Evolutionary conservation across 495 filamentous ascomycete genomes (phyloP), one percentile per base, ranked within the genome.

Genomic region (Daldinia caldariorum): DNA sequence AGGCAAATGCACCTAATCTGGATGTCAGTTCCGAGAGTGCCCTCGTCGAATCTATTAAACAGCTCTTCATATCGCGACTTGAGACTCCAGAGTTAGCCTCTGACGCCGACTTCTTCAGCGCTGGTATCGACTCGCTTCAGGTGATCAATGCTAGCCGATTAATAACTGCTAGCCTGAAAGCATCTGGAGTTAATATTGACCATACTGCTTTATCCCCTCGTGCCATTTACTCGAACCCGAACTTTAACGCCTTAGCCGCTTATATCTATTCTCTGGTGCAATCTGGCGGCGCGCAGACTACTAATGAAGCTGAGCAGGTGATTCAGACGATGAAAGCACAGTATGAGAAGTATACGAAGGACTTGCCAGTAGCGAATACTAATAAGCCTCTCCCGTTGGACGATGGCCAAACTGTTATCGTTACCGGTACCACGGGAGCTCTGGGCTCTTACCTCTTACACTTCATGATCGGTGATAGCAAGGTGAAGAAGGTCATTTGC

Each of bases 361-460:
- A 77, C 53, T 51, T 82, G 34, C 77, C 77, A 2, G 0, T 37
- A 0, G 64, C 63, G 1, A 61, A 43, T n/a, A 16, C 35, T 20
- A 47, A 58, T 51, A 78, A 73, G 58, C 67, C 72, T 3, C 16
- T 71, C 0, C 74, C 82, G 9, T 57, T 61, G 5, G 72, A 78
- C 34, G 68, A 74, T 4, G 63, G 63, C 29, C 77, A 79, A 47
- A 76, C 81, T 0, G 73, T 88, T 51, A 63, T 89, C 12, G 75
- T 90, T n/a, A 90, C 86, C 0, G 87, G 88, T 16, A 83, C 83
- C 1, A 89, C 88, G 0, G 88, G 87, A 12, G 79, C 79, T 1
- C 69, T 90, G 3, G 87, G 88, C 5, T 83, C 80, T 4, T 87
- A 88, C 66, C 74, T 90, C 34, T 72, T 90, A 3, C 74, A 81